Evolutionary conservation across 2,329 filamentous ascomycete species (phyloP), one percentile per base, ranked within the genome.

Genomic region (Trichoderma citrinoviride): DNA sequence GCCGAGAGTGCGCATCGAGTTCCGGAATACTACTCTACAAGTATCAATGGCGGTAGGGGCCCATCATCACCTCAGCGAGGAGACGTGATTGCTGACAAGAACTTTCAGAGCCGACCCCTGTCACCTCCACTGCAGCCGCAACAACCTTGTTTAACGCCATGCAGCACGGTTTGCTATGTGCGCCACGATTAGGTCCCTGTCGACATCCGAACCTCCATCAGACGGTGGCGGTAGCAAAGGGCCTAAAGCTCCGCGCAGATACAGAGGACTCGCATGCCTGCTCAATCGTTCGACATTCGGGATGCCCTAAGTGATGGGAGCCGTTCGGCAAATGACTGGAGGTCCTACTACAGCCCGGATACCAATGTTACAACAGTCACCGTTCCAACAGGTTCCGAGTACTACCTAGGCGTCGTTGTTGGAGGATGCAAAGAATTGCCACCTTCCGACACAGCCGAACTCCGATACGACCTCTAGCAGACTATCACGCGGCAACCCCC

Each of bases 121-220:
- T 57, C 44, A 29, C 57, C 53, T 54, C 41, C 63, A 49, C 47
- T 47, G 47, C 43, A 53, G 25, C 64, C 41, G 40, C 29, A 19
- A 56, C 56, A 68, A 69, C 66, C 66, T 68, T 69, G 64, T 68
- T 68, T 65, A 33, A 68, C 67, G 67, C 67, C 67, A 69, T 65
- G 67, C 67, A 69, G 58, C 49, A 61, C 61, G 64, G 61, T 46
- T 58, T 62, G 44, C 53, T 37, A 53, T 44, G 50, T 62, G 50
- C 66, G 66, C 66, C 66, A 67, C 66, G 37, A 56, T 46, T 46
- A 50, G 50, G 50, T 65, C 56, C 50, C 46, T 33, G 21, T 65
- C 27, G 23, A 65, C 52, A 66, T 50, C 47, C 54, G 61, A 58
- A 60, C 60, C 40, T 29, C 27, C 61, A 37, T 52, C 47, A 54